These are phyloP conservation scores for Auricularia auricula-judae DNA, from an alignment of 768 basidiomycete species.

Conservation along the genomic window DNA sequence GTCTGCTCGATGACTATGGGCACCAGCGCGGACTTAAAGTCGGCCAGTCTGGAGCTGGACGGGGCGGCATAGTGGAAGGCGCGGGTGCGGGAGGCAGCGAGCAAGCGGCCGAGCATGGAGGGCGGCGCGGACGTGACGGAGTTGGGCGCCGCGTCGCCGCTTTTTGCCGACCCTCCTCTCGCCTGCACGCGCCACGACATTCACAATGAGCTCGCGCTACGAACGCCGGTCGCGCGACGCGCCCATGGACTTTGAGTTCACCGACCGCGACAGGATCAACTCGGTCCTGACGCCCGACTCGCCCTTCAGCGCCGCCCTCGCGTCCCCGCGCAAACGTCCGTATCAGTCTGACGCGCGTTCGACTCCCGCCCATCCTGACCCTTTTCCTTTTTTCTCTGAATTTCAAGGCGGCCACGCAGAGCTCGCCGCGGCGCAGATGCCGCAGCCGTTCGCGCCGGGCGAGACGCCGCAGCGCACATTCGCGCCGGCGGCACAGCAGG, in stretches of 20 bases:
- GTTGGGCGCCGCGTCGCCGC: conserved; percentile 6
- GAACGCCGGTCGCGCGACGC: conserved; percentile 20
- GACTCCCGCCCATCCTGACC: conserved; percentile 12
- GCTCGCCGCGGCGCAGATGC: conserved; percentile 23
- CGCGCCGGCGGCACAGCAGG: conserved; percentile 39
- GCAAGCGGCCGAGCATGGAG: conserved; percentile 8
- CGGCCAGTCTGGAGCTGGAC: conserved; percentile 15
- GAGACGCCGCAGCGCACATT: conserved; percentile 37
- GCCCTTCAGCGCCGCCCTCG: conserved; percentile 18
- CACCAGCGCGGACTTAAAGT: conserved; percentile 43
- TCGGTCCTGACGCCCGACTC: conserved; percentile 47
- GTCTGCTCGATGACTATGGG: conserved; percentile 93
- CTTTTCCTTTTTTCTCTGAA: conserved; percentile 1
- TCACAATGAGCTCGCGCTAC: conserved; percentile 1
- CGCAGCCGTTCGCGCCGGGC: conserved; percentile 24
- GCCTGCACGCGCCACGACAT: neutral
- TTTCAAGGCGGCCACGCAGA: conserved; percentile 32
- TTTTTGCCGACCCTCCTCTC: neutral
- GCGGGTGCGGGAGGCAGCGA: conserved; percentile 10
- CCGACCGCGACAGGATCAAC: conserved; percentile 35
- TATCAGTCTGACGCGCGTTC: conserved; percentile 17
- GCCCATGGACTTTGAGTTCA: conserved; percentile 87
- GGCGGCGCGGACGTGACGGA: conserved; percentile 11
- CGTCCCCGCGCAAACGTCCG: conserved; percentile 57
- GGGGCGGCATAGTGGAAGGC: conserved; percentile 12